Conservation (phyloP, 2,329 filamentous ascomycete genomes). For the Curvularia verruculosa region DNA sequence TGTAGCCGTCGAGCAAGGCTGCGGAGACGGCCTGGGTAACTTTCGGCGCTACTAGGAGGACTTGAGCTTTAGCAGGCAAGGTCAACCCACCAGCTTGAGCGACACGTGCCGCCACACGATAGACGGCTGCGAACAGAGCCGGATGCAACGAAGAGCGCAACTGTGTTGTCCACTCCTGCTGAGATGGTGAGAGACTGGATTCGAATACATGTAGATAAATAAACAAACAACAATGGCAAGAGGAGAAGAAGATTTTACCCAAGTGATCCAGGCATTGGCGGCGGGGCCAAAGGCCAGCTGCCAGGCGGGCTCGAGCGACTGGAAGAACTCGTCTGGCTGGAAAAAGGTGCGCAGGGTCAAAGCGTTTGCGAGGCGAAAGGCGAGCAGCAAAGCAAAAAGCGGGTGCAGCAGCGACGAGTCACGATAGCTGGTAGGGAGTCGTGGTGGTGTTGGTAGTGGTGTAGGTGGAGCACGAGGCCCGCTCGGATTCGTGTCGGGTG, state of each 20-base stretch:
- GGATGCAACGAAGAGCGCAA: constrained; percentile 92
- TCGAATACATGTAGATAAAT: too few relatives aligned
- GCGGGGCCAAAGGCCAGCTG: constrained; percentile 76
- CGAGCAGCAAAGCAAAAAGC: constrained; percentile 55
- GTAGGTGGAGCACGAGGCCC: constrained; percentile 31
- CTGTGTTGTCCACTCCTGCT: constrained; percentile 88
- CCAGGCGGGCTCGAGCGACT: constrained; percentile 95
- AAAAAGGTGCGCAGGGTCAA: constrained; percentile 86
- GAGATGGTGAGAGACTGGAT: constrained; percentile 38
- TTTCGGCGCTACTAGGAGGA: constrained; percentile 76
- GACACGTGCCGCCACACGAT: constrained; percentile 65
- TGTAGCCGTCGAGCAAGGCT: constrained; percentile 81
- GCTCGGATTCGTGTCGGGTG: constrained; percentile 39
- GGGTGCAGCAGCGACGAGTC: constrained; percentile 31
- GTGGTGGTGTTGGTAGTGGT: too few relatives aligned
- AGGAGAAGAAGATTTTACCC: constrained; percentile 72
- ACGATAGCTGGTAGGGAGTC: constrained; percentile 38
- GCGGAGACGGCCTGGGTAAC: constrained; percentile 78
- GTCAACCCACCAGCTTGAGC: constrained; percentile 62
- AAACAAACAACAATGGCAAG: too few relatives aligned
- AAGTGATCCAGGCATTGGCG: constrained; percentile 91
- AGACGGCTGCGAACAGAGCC: constrained; percentile 79
- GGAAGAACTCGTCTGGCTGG: constrained; percentile 97
- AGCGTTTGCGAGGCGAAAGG: constrained; percentile 80
- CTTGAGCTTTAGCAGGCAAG: constrained; percentile 65